phyloP scores from a whole-genome alignment of 2,329 filamentous ascomycete species.

The Albophoma yamanashiensis region DNA sequence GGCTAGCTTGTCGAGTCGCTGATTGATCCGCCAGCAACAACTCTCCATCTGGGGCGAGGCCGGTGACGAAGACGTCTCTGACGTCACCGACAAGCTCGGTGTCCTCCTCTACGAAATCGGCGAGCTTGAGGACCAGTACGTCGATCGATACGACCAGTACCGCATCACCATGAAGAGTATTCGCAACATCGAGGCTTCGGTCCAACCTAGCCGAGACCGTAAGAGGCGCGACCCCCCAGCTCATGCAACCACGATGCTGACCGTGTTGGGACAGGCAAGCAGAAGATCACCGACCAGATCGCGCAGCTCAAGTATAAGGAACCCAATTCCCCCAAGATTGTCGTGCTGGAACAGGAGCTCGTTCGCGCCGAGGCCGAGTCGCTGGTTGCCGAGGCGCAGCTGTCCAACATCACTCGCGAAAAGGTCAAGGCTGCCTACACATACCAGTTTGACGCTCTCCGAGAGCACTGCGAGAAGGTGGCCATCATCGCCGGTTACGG shows the following conservation, averaged over 20 bases:
- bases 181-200: slow-evolving; percentile 95
- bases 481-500: slow-evolving; percentile 96
- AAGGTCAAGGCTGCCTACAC: slow-evolving; percentile 98
- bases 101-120: slow-evolving; percentile 97
- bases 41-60: slow-evolving; percentile 94
- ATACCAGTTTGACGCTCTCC: slow-evolving; percentile 95
- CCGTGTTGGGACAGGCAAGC: slow-evolving; percentile 58
- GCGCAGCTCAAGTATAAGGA: slow-evolving; percentile 99
- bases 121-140: slow-evolving; percentile 95
- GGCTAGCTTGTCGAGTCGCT: not conserved
- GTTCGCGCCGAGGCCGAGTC: slow-evolving; percentile 97
- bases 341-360: slow-evolving; percentile 95
- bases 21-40: slow-evolving; percentile 65
- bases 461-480: slow-evolving; percentile 96
- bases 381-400: slow-evolving; percentile 93
- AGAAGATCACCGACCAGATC: slow-evolving; percentile 98
- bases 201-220: slow-evolving; percentile 96
- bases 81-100: slow-evolving; percentile 97
- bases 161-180: slow-evolving; percentile 99
- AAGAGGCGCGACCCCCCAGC: slow-evolving; percentile 24
- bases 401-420: slow-evolving; percentile 98
- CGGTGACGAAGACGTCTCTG: slow-evolving; percentile 94
- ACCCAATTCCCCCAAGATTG: slow-evolving; percentile 93
- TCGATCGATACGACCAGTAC: slow-evolving; percentile 98
- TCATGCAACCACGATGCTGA: not conserved